Evolutionary conservation across 2,329 filamentous ascomycete species (phyloP).

Genomic region (Cytospora mali): DNA sequence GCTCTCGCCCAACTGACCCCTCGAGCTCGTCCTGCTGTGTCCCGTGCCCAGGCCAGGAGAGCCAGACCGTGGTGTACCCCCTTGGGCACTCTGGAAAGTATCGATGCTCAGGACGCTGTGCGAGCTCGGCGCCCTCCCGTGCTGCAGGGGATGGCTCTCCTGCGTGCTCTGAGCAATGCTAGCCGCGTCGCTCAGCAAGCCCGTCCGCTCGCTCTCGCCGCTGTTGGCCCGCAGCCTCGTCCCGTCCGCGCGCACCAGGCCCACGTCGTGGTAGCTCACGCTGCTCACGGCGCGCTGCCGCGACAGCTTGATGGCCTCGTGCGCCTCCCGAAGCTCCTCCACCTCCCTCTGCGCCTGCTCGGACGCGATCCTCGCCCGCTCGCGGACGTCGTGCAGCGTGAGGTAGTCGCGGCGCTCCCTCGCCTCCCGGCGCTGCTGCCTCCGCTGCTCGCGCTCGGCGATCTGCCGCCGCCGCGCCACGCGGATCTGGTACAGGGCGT

Average conservation of each 20-base stretch:
- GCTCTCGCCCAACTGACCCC: constrained; percentile 29
- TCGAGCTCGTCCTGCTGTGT: constrained; percentile 48
- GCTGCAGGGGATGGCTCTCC: constrained; percentile 32
- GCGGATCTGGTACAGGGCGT: constrained; percentile 86
- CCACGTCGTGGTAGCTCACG: constrained; percentile 76
- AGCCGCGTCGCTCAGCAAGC: constrained; percentile 72
- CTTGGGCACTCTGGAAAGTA: constrained; percentile 31
- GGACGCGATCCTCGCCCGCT: constrained; percentile 52
- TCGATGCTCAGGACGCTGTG: constrained; percentile 60
- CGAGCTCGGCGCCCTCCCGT: constrained; percentile 51
- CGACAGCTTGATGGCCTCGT: constrained; percentile 58
- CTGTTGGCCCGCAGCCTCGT: constrained; percentile 74
- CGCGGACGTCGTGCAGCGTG: constrained; percentile 68
- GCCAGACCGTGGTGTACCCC: constrained; percentile 26
- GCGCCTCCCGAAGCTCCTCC: constrained; percentile 59
- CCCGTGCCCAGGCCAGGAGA: constrained; percentile 30
- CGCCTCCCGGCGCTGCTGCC: constrained; percentile 70
- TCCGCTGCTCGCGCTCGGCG: constrained; percentile 76
- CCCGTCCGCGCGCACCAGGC: constrained; percentile 76
- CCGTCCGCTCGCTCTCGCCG: constrained; percentile 70
- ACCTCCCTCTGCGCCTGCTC: constrained; percentile 56
- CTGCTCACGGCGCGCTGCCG: constrained; percentile 71
- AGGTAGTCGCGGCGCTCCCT: constrained; percentile 69
- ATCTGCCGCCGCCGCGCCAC: constrained; percentile 74
- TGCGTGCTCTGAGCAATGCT: constrained; percentile 51